These are phyloP conservation scores for Trametes elegans DNA, from an alignment of 768 basidiomycete genomes.

Conservation along the genomic window DNA sequence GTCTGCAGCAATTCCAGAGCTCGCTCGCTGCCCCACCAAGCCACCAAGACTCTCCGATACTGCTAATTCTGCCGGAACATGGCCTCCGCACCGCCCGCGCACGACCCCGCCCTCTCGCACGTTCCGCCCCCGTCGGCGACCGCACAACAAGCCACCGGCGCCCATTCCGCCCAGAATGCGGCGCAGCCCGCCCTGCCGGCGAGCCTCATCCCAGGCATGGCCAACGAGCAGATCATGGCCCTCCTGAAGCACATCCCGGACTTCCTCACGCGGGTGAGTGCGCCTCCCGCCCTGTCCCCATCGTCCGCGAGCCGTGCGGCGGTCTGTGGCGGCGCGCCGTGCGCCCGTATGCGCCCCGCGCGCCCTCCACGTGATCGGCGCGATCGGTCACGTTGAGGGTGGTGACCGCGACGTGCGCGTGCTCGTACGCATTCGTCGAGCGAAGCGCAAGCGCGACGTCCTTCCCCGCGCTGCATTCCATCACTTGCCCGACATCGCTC, in stretches of 20 bases:
- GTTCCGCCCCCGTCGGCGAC: background rate
- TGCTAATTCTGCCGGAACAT: conserved; percentile 14
- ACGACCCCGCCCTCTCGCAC: conserved; percentile 22
- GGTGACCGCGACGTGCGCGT: conserved; percentile 18
- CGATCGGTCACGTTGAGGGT: conserved; percentile 24
- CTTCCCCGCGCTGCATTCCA: too few relatives aligned
- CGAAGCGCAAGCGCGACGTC: background rate
- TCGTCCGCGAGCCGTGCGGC: background rate
- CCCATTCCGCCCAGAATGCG: background rate
- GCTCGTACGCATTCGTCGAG: conserved; percentile 5
- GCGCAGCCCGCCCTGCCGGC: conserved; percentile 3
- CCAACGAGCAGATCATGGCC: conserved; percentile 56
- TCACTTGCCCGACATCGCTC: too few relatives aligned
- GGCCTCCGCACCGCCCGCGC: conserved; percentile 22
- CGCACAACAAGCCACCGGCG: conserved; percentile 19
- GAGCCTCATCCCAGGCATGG: conserved; percentile 31
- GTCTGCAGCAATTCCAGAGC: background rate
- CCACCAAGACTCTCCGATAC: background rate
- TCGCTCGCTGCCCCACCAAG: background rate
- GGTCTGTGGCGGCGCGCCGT: background rate
- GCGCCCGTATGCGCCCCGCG: conserved; percentile 14
- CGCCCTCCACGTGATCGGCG: conserved; percentile 24
- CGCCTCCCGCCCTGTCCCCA: background rate
- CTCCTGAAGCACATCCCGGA: conserved; percentile 55
- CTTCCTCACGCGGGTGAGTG: conserved; percentile 50